phyloP scores from a whole-genome alignment of 371 early-diverging fungal species.

The Dipsacomyces acuminosporus region DNA sequence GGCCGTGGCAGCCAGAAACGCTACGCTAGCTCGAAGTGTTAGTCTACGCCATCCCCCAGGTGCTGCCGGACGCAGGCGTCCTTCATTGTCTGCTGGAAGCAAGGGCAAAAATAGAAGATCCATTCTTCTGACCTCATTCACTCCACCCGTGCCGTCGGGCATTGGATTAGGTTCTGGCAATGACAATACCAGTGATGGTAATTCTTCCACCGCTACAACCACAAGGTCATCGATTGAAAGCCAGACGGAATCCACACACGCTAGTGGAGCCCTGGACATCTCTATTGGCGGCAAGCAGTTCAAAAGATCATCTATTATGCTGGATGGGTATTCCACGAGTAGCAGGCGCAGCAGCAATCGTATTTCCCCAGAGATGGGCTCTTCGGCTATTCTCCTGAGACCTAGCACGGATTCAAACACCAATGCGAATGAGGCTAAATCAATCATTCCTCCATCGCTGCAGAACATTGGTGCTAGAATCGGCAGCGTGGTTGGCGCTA shows the following conservation, averaged over 20 bases:
- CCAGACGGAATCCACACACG: slow-evolving; percentile 7
- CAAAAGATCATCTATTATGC: slow-evolving; percentile 24
- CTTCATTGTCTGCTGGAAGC: slow-evolving; percentile 7
- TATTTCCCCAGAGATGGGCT: slow-evolving; percentile 13
- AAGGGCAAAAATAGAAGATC: slow-evolving; percentile 28
- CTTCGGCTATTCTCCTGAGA: slow-evolving; percentile 30
- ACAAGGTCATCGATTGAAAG: slow-evolving; percentile 34
- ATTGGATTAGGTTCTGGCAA: slow-evolving; percentile 16
- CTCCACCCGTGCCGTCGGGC: slow-evolving; percentile 26
- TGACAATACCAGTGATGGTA: not conserved
- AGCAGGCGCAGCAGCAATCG: slow-evolving; percentile 12
- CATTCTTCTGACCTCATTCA: slow-evolving; percentile 42
- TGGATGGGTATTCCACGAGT: slow-evolving; percentile 9
- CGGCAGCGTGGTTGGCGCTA: slow-evolving; percentile 7
- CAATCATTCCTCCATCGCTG: slow-evolving; percentile 18
- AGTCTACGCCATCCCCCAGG: slow-evolving; percentile 22
- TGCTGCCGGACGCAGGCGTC: slow-evolving; percentile 28
- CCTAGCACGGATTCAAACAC: slow-evolving; percentile 30
- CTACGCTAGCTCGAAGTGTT: slow-evolving; percentile 30
- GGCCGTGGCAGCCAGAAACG: slow-evolving; percentile 22
- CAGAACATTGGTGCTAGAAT: slow-evolving; percentile 31
- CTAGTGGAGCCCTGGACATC: slow-evolving; percentile 25
- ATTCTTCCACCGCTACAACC: slow-evolving; percentile 1
- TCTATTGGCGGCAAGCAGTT: slow-evolving; percentile 18
- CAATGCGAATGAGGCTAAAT: not conserved